Conservation (phyloP, 768 basidiomycete genomes). For the Kwoniella sp. region DNA sequence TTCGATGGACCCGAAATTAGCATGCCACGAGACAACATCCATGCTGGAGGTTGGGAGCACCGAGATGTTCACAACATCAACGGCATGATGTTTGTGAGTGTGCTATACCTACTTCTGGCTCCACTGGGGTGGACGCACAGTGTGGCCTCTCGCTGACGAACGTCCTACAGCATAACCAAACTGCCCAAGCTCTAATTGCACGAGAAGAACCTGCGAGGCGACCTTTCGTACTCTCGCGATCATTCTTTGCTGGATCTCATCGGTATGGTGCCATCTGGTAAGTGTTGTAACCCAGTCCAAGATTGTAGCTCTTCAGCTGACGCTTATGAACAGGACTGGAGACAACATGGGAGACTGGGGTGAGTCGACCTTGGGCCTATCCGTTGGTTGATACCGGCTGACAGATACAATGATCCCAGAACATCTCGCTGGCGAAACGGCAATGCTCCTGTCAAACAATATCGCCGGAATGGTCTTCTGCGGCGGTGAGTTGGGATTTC, state of each 20-base stretch:
- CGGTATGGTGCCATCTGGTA: constrained; percentile 93
- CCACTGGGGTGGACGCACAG: not conserved
- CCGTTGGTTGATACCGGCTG: constrained; percentile 5
- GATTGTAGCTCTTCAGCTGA: not conserved
- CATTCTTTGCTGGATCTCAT: constrained; percentile 94
- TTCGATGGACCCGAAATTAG: constrained; percentile 98
- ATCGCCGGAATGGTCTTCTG: constrained; percentile 89
- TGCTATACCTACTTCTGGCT: not conserved
- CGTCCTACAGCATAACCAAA: constrained; percentile 73
- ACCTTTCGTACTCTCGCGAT: constrained; percentile 92
- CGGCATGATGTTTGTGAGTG: constrained; percentile 75
- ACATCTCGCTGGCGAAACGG: constrained; percentile 88
- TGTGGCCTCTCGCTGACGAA: not conserved
- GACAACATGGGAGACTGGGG: constrained; percentile 95
- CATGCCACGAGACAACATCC: constrained; percentile 74
- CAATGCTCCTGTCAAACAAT: constrained; percentile 87
- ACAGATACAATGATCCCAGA: constrained; percentile 57
- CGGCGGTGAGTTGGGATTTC: constrained; percentile 68
- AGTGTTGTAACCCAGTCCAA: not conserved
- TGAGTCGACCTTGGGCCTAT: constrained; percentile 10
- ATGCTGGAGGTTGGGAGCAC: constrained; percentile 96
- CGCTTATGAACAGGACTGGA: constrained; percentile 64
- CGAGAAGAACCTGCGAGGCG: constrained; percentile 76
- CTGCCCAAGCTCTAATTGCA: constrained; percentile 73
- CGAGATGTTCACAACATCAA: constrained; percentile 97